A percentile compares a stretch with the other conserved stretches of the same genome.
phyloP scores from a whole-genome alignment of 1,139 yeast species.

The Suhomyces choctaworum region DNA sequence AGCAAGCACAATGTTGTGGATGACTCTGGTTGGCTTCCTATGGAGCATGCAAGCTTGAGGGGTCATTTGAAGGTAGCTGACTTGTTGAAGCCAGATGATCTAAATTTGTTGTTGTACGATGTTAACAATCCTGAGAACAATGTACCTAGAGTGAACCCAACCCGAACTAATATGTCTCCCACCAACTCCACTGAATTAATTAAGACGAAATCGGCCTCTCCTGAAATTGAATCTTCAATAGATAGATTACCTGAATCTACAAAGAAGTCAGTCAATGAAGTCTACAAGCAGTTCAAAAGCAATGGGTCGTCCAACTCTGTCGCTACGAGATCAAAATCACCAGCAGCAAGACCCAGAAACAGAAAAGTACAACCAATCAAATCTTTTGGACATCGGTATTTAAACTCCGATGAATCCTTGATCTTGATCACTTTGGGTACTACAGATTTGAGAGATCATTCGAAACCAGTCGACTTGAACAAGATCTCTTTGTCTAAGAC shows the following conservation, averaged over 20 bases:
- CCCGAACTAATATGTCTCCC: slow-evolving; percentile 5
- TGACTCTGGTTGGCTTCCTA: slow-evolving; percentile 93
- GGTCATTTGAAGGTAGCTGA: slow-evolving; percentile 80
- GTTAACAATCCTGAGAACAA: slow-evolving; percentile 42
- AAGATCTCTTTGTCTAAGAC: slow-evolving; percentile 73
- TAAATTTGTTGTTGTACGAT: slow-evolving; percentile 38
- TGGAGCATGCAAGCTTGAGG: slow-evolving; percentile 91
- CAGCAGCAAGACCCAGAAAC: slow-evolving; percentile 20
- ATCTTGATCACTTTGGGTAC: slow-evolving; percentile 83
- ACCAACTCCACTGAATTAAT: slow-evolving; percentile 7
- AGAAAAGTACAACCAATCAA: slow-evolving; percentile 56
- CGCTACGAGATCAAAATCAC: slow-evolving; percentile 30
- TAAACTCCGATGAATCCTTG: slow-evolving; percentile 63
- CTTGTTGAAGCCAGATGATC: slow-evolving; percentile 50
- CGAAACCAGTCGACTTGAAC: slow-evolving; percentile 68
- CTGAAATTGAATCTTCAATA: slow-evolving; percentile 23
- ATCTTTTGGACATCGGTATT: slow-evolving; percentile 83
- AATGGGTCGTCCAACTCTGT: slow-evolving; percentile 23
- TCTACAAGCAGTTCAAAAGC: slow-evolving; percentile 42
- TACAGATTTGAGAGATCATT: slow-evolving; percentile 66
- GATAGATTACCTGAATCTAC: slow-evolving; percentile 46
- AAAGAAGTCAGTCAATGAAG: slow-evolving; percentile 36
- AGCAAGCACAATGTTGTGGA: slow-evolving; percentile 63
- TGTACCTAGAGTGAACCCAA: slow-evolving; percentile 24
- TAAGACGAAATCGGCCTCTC: slow-evolving; percentile 10